Evolutionary conservation across 495 filamentous ascomycete species (phyloP).

Genomic region (Xylaria grammica): DNA sequence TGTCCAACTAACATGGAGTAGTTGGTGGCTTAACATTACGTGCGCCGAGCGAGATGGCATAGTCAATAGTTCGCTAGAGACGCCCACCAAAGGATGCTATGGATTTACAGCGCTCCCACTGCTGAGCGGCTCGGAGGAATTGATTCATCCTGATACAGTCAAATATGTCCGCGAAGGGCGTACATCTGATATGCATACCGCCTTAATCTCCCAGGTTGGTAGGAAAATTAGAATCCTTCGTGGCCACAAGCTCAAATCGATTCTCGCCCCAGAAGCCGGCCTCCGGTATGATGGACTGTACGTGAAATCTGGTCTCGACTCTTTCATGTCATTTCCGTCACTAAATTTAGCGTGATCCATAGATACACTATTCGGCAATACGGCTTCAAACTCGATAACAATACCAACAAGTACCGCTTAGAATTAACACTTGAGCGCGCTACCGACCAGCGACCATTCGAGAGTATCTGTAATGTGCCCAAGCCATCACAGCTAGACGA

Average conservation of each 20-base stretch:
- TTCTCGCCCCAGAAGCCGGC: conserved; percentile 50
- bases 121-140: conserved; percentile 49
- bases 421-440: conserved; percentile 44
- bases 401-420: conserved; percentile 36
- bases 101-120: conserved; percentile 45
- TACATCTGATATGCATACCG: conserved; percentile 41
- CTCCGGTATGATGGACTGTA: conserved; percentile 59
- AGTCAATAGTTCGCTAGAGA: conserved; percentile 41
- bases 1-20: conserved; percentile 24
- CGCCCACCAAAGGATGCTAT: conserved; percentile 43
- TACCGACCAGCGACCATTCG: conserved; percentile 34
- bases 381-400: conserved; percentile 41
- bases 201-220: conserved; percentile 44
- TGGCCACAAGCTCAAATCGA: conserved; percentile 47
- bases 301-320: conserved; percentile 22
- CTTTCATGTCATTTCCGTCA: no score
- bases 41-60: conserved; percentile 56
- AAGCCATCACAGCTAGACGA: conserved; percentile 54
- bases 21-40: conserved; percentile 56
- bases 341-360: neutral
- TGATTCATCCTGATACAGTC: conserved; percentile 28
- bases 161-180: conserved; percentile 44
- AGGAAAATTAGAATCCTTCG: conserved; percentile 50
- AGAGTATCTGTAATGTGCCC: conserved; percentile 42
- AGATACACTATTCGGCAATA: conserved; percentile 42